phyloP scores from a whole-genome alignment of 805 yeast species.

The Metschnikowia lunata region DNA sequence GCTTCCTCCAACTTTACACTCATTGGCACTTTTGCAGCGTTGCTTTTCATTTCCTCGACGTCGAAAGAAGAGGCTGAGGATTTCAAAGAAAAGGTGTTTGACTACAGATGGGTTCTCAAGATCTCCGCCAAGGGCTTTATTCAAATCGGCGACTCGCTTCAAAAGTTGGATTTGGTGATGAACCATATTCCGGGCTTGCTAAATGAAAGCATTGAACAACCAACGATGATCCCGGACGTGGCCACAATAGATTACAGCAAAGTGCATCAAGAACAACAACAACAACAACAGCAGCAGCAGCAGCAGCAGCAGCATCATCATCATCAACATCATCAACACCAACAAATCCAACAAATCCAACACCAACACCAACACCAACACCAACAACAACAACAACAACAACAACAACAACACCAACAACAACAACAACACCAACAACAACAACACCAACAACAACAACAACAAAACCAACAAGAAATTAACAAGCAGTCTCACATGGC shows the following conservation, averaged over 20 bases:
- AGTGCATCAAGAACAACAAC: conserved; percentile 7
- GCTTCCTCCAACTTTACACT: conserved; percentile 73
- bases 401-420: conserved; percentile 5
- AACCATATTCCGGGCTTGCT: conserved; percentile 71
- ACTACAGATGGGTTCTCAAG: conserved; percentile 72
- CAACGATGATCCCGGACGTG: conserved; percentile 34
- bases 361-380: conserved; percentile 5
- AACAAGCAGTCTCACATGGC: conserved; percentile 3
- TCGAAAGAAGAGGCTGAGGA: conserved; percentile 56
- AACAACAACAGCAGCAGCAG: conserved; percentile 5
- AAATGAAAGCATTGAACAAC: conserved; percentile 34
- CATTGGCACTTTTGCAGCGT: conserved; percentile 84
- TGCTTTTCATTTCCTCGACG: conserved; percentile 65
- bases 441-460: conserved; percentile 9
- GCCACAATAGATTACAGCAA: conserved; percentile 22
- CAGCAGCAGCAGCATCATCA: conserved; percentile 4
- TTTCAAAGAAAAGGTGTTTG: conserved; percentile 65
- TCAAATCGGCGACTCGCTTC: conserved; percentile 71
- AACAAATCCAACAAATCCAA: conserved; percentile 2
- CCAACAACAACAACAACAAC: conserved; percentile 5
- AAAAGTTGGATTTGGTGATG: conserved; percentile 65
- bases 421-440: not conserved
- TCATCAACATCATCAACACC: conserved; percentile 3
- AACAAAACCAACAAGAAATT: conserved; percentile 5
- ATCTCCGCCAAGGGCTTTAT: conserved; percentile 73